These are phyloP conservation scores for Hyaloraphidium curvatum DNA, from an alignment of 192 early-diverging fungal species.

Conservation along the genomic window DNA sequence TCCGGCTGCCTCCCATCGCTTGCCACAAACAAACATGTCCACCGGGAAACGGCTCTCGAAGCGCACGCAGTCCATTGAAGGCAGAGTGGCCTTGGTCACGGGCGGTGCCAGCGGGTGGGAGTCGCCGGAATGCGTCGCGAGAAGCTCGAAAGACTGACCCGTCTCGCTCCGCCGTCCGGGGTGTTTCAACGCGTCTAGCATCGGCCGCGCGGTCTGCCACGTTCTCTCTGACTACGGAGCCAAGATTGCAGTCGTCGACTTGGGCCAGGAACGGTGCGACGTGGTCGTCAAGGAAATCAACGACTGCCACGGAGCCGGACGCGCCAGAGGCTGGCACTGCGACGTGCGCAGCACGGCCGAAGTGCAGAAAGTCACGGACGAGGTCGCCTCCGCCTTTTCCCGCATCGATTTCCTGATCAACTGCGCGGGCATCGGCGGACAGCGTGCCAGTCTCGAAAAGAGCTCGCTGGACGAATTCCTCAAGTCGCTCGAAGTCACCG, in stretches of 20 bases:
- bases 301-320: background rate
- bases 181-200: background rate
- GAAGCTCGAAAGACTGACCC: too few relatives aligned
- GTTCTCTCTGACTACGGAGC: background rate
- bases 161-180: too few relatives aligned
- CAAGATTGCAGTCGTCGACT: conserved; percentile 1
- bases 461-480: background rate
- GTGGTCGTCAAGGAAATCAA: background rate
- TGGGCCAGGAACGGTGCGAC: background rate
- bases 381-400: background rate
- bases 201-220: background rate
- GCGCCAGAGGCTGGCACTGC: background rate
- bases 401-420: conserved; percentile 1
- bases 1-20: too few relatives aligned
- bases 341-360: background rate
- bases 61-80: background rate
- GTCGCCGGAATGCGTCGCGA: too few relatives aligned
- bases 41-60: background rate
- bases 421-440: background rate
- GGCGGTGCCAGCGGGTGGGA: too few relatives aligned
- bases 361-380: background rate
- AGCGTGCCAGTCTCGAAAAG: too few relatives aligned
- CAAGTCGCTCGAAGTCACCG: background rate
- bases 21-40: too few relatives aligned
- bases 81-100: background rate